phyloP scores from a whole-genome alignment of 2,329 filamentous ascomycete genomes.

The Talaromyces sp. region DNA sequence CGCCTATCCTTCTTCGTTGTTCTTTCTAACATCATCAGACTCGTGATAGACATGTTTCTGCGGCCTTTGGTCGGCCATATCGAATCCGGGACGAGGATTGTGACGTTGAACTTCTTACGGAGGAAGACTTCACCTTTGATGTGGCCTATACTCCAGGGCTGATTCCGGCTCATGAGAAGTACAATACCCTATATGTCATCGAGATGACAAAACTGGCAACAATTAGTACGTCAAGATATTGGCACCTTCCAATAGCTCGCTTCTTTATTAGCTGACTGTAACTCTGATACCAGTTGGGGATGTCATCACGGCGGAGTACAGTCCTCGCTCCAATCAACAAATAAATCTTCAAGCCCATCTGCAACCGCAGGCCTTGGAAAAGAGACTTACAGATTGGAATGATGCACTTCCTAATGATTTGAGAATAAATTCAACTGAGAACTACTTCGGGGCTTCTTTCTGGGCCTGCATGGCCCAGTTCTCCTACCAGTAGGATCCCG shows the following conservation, averaged over 20 bases:
- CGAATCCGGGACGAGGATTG: conserved; percentile 31
- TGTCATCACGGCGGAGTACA: conserved; percentile 10
- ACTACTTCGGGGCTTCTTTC: conserved; percentile 3
- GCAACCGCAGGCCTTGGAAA: conserved; percentile 1
- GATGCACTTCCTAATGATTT: conserved; percentile 1
- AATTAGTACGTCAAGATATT: conserved; percentile 6
- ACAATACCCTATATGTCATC: conserved; percentile 9
- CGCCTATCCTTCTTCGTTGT: neutral
- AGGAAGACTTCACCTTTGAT: conserved; percentile 25
- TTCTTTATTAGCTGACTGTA: neutral
- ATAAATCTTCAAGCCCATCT: conserved; percentile 3
- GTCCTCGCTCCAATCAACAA: conserved; percentile 1
- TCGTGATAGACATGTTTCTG: conserved; percentile 26
- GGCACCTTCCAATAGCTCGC: neutral
- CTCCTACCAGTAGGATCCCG: conserved; percentile 7
- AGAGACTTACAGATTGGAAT: conserved; percentile 8
- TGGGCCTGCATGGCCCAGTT: conserved; percentile 14
- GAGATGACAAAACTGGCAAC: conserved; percentile 13
- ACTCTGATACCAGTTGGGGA: conserved; percentile 4
- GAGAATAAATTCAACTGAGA: neutral
- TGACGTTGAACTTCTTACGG: conserved; percentile 26
- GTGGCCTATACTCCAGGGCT: conserved; percentile 6
- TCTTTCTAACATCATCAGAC: conserved; percentile 11
- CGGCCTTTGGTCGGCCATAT: conserved; percentile 28
- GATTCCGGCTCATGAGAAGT: conserved; percentile 10